phyloP scores from a whole-genome alignment of 2,329 filamentous ascomycete genomes.

The Ceratocystis harringtonii region DNA sequence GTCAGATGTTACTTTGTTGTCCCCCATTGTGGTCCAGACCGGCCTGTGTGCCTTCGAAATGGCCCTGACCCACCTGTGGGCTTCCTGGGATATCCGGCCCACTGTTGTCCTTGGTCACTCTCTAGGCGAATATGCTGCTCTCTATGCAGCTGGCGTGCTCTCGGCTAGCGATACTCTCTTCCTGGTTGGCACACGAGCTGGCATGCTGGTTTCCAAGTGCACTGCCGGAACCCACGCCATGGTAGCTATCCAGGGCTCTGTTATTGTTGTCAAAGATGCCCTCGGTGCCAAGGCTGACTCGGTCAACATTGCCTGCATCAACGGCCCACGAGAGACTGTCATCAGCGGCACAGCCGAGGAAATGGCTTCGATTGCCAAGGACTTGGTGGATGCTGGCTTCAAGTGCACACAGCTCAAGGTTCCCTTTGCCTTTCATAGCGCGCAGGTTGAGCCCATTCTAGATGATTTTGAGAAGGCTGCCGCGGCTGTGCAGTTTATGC shows the following conservation, averaged over 20 bases:
- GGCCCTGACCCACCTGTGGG: constrained; percentile 41
- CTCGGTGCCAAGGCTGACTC: constrained; percentile 29
- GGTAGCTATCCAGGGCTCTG: constrained; percentile 34
- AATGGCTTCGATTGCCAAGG: constrained; percentile 31
- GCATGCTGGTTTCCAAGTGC: constrained; percentile 50
- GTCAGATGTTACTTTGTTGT: constrained; percentile 31
- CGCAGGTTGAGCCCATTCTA: constrained; percentile 39
- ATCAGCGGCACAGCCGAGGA: constrained; percentile 35
- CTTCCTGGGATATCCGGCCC: constrained; percentile 40
- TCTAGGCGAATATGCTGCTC: constrained; percentile 58
- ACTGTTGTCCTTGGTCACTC: constrained; percentile 46
- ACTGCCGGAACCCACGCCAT: constrained; percentile 49
- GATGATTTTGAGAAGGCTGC: constrained; percentile 41
- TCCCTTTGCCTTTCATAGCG: constrained; percentile 39
- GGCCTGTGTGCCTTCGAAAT: constrained; percentile 41
- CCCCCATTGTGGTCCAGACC: constrained; percentile 39
- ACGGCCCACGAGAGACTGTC: constrained; percentile 60
- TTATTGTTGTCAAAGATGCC: constrained; percentile 38
- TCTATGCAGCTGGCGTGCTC: constrained; percentile 55
- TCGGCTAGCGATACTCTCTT: constrained; percentile 57
- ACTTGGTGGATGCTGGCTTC: constrained; percentile 24
- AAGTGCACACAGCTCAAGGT: constrained; percentile 35
- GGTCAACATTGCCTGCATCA: constrained; percentile 53
- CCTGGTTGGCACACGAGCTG: constrained; percentile 52
- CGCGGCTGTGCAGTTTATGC: constrained; percentile 26